Conservation (phyloP, 2,329 filamentous ascomycete genomes). For the Cladobotryum protrusum region DNA sequence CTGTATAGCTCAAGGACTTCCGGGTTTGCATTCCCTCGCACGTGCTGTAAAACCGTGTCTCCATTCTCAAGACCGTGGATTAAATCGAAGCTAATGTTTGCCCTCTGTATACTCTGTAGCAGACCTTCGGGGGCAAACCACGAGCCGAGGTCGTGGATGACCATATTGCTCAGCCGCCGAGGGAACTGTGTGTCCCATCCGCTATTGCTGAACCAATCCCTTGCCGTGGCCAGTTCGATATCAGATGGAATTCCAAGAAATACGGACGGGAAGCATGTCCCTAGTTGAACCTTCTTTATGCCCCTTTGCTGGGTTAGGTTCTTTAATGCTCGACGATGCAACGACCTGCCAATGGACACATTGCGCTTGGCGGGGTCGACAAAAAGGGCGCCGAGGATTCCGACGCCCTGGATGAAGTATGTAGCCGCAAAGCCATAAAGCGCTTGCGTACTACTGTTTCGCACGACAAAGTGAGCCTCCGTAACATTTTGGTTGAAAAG, state of each 20-base stretch:
- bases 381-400: slow-evolving; percentile 78
- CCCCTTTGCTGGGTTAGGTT: slow-evolving; percentile 63
- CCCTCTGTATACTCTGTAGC: slow-evolving; percentile 63
- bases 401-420: slow-evolving; percentile 67
- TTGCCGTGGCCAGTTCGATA: slow-evolving; percentile 39
- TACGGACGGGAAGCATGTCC: slow-evolving; percentile 73
- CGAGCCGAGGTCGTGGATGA: slow-evolving; percentile 62
- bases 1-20: slow-evolving; percentile 77
- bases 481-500: slow-evolving; percentile 64
- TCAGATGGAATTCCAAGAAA: slow-evolving; percentile 74
- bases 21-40: slow-evolving; percentile 66
- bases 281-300: slow-evolving; percentile 75
- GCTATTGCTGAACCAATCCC: slow-evolving; percentile 81
- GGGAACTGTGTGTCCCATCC: slow-evolving; percentile 74
- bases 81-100: slow-evolving; percentile 73
- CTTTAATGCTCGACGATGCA: slow-evolving; percentile 79
- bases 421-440: slow-evolving; percentile 90
- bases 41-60: slow-evolving; percentile 66
- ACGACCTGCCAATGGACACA: slow-evolving; percentile 81
- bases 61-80: slow-evolving; percentile 75
- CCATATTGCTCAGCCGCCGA: slow-evolving; percentile 57
- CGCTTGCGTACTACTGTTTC: slow-evolving; percentile 86
- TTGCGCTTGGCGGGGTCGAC: slow-evolving; percentile 83
- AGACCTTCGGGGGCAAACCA: slow-evolving; percentile 76
- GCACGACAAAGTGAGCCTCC: slow-evolving; percentile 84